These are phyloP conservation scores for Marchantia paleacea DNA, from an alignment of 225 moss, liverwort and hornwort genomes.

Conservation along the genomic window DNA sequence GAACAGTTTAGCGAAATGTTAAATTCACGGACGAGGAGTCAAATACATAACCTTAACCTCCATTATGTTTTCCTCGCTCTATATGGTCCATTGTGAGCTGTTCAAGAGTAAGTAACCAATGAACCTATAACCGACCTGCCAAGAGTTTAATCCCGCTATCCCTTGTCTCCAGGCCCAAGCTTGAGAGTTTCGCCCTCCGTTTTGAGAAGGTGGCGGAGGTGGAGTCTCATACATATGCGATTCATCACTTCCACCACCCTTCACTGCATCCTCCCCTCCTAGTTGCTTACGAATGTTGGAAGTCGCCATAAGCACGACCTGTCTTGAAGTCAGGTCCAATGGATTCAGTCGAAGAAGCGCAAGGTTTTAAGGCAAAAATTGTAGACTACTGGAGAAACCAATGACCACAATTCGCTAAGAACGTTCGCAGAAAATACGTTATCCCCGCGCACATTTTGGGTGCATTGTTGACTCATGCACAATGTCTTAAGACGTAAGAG, in stretches of 20 bases:
- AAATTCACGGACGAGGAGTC: neutral
- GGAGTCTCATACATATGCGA: slow-evolving; percentile 33
- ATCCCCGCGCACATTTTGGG: neutral
- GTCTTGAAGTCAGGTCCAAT: slow-evolving; percentile 2
- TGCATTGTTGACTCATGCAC: neutral
- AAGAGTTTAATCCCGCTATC: slow-evolving; percentile 43
- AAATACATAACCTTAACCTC: too few species aligned
- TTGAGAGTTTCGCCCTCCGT: slow-evolving; percentile 23
- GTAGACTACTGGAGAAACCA: too few species aligned
- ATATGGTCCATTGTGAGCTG: neutral
- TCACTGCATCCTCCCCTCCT: slow-evolving; percentile 15
- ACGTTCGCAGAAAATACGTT: too few species aligned
- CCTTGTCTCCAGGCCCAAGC: slow-evolving; percentile 55
- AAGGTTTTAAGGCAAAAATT: neutral
- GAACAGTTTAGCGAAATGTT: neutral
- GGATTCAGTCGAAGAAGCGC: slow-evolving; percentile 7
- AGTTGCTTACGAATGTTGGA: slow-evolving; percentile 41
- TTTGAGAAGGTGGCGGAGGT: slow-evolving; percentile 8
- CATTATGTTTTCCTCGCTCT: neutral
- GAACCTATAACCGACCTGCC: slow-evolving; percentile 40
- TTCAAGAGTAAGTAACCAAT: neutral
- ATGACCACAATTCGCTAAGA: too few species aligned
- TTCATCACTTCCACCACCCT: slow-evolving; percentile 30
- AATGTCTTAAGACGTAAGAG: too few species aligned
- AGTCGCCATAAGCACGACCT: slow-evolving; percentile 52